phyloP scores from a whole-genome alignment of 2,329 filamentous ascomycete genomes.

The Coniochaeta prunicola region DNA sequence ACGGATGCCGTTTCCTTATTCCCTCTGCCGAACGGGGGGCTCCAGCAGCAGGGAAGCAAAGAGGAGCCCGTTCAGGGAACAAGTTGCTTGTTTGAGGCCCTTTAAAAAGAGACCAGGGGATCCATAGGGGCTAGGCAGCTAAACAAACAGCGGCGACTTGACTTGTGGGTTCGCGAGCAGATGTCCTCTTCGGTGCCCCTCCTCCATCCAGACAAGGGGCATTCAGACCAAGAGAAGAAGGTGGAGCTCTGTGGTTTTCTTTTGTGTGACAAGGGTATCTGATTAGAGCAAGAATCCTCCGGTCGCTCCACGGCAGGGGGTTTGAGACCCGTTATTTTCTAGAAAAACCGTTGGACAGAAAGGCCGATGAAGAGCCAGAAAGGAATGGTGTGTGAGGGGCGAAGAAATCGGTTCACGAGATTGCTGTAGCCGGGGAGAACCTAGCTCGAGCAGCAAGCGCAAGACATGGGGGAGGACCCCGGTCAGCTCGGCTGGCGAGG shows the following conservation, averaged over 20 bases:
- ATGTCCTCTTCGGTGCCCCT: not conserved
- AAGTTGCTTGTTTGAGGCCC: not conserved
- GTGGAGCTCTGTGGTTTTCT: slow-evolving; percentile 18
- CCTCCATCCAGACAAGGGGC: slow-evolving; percentile 15
- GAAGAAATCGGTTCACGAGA: slow-evolving; percentile 39
- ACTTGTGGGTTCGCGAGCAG: not conserved
- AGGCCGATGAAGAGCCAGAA: slow-evolving; percentile 28
- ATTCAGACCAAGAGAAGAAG: slow-evolving; percentile 5
- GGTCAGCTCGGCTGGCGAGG: slow-evolving; percentile 31
- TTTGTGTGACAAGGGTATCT: slow-evolving; percentile 29
- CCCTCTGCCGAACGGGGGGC: not conserved
- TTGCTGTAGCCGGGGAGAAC: slow-evolving; percentile 20
- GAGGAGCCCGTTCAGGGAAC: not conserved
- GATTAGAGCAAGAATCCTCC: slow-evolving; percentile 40
- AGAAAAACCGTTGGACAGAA: slow-evolving; percentile 39
- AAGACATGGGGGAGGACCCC: slow-evolving; percentile 10
- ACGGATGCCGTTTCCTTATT: not conserved
- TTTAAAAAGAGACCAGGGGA: not conserved
- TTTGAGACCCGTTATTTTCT: slow-evolving; percentile 35
- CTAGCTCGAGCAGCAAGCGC: slow-evolving; percentile 4
- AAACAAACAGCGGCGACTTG: not conserved
- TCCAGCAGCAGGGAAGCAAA: not conserved
- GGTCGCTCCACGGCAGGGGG: slow-evolving; percentile 22
- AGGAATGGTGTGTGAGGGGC: slow-evolving; percentile 28
- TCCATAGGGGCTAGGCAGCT: slow-evolving; percentile 1